Conservation (phyloP, 1,284 basidiomycete species). For the Vanrija sp. region DNA sequence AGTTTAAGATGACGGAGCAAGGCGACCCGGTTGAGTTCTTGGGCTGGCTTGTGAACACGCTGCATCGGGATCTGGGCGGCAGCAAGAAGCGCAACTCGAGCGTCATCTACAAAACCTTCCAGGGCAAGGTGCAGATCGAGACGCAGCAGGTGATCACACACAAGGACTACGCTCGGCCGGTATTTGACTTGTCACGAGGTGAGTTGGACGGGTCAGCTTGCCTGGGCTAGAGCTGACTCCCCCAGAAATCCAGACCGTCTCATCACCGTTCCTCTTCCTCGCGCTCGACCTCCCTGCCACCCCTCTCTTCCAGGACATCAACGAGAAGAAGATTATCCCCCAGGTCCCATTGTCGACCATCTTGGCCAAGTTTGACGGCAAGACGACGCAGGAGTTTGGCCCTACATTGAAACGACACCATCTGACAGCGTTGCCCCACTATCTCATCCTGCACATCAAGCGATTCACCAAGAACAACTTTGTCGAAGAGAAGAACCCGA, state of each 20-base stretch:
- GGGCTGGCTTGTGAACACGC: constrained; percentile 88
- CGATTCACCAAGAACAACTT: constrained; percentile 98
- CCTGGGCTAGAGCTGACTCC: constrained; percentile 7
- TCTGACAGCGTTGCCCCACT: constrained; percentile 79
- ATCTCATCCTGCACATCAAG: constrained; percentile 92
- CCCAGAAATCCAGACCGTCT: constrained; percentile 76
- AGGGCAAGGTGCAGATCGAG: constrained; percentile 88
- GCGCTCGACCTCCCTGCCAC: constrained; percentile 93
- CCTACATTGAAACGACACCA: constrained; percentile 86
- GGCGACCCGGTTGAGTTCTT: constrained; percentile 96
- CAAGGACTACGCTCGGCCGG: constrained; percentile 71
- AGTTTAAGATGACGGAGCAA: constrained; percentile 87
- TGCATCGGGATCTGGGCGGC: constrained; percentile 89
- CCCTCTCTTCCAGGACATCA: constrained; percentile 89
- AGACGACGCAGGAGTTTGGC: constrained; percentile 76
- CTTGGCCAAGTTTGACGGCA: constrained; percentile 93
- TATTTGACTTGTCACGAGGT: constrained; percentile 90
- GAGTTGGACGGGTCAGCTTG: constrained; percentile 16
- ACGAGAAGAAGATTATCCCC: constrained; percentile 97
- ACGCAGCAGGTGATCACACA: constrained; percentile 85
- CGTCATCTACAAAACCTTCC: constrained; percentile 88
- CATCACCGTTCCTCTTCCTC: constrained; percentile 90
- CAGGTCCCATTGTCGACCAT: constrained; percentile 90
- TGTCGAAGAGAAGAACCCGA: constrained; percentile 98
- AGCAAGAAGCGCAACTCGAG: constrained; percentile 81